Conservation (phyloP, 108 stramenopile species). For the Cyclotella baltica region DNA sequence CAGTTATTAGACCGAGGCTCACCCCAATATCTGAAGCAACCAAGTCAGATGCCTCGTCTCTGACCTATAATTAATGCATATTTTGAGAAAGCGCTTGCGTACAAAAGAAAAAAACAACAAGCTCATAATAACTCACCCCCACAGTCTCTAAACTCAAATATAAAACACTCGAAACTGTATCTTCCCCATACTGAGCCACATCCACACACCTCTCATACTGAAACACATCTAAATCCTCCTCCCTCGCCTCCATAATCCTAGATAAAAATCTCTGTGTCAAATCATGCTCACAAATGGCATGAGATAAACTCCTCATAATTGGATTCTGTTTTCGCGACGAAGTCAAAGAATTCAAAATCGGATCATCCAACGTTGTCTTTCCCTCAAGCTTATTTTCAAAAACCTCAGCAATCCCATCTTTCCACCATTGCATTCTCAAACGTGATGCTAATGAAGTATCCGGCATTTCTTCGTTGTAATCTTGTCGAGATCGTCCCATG, state of each 20-base stretch:
- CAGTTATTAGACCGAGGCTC: slow-evolving; percentile 74
- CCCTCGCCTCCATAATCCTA: slow-evolving; percentile 75
- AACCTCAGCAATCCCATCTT: slow-evolving; percentile 67
- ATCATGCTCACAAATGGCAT: slow-evolving; percentile 58
- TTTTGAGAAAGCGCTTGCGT: neutral
- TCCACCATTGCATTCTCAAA: slow-evolving; percentile 85
- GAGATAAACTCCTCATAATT: slow-evolving; percentile 60
- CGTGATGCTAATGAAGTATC: slow-evolving; percentile 49
- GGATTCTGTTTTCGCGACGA: slow-evolving; percentile 71
- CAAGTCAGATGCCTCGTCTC: slow-evolving; percentile 72
- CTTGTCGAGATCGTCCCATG: slow-evolving; percentile 28
- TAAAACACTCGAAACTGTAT: slow-evolving; percentile 68
- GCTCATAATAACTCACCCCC: slow-evolving; percentile 28
- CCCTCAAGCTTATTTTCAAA: slow-evolving; percentile 38
- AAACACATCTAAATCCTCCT: slow-evolving; percentile 64
- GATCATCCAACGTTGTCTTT: slow-evolving; percentile 8
- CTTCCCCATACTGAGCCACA: slow-evolving; percentile 76
- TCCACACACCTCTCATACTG: slow-evolving; percentile 66
- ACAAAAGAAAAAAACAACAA: neutral
- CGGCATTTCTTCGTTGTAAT: neutral
- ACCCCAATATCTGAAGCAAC: slow-evolving; percentile 80
- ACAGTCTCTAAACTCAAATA: slow-evolving; percentile 74
- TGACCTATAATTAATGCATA: slow-evolving; percentile 39
- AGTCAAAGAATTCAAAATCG: slow-evolving; percentile 26
- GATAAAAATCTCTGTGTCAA: slow-evolving; percentile 79